A percentile compares a stretch with the other conserved stretches of the same genome.
phyloP scores from a whole-genome alignment of 2,329 filamentous ascomycete species.

The Monascus ruber region DNA sequence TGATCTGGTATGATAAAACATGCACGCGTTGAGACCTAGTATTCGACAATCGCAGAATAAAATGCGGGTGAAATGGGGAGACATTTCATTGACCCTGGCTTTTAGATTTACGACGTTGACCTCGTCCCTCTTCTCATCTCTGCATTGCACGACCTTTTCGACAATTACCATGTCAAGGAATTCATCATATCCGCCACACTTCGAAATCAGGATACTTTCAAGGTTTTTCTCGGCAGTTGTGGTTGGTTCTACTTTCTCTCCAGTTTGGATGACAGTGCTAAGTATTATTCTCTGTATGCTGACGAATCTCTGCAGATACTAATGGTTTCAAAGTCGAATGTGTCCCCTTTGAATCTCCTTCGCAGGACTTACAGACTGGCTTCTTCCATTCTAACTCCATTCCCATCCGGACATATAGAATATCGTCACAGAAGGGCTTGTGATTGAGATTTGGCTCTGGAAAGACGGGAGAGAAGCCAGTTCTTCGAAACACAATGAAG shows the following conservation, averaged over 20 bases:
- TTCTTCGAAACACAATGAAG: no score
- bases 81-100: neutral
- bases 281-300: no score
- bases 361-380: conserved; percentile 32
- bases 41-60: no score
- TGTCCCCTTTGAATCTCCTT: conserved; percentile 32
- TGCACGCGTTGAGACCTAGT: no score
- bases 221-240: conserved; percentile 46
- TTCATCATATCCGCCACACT: conserved; percentile 52
- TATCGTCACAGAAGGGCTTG: conserved; percentile 6
- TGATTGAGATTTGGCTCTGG: no score
- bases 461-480: no score
- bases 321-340: conserved; percentile 25
- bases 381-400: conserved; percentile 37
- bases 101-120: conserved; percentile 50
- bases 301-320: conserved; percentile 13
- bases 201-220: conserved; percentile 51
- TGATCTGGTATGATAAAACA: conserved; percentile 22
- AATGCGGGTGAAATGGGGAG: neutral
- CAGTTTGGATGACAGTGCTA: no score
- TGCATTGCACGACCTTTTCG: conserved; percentile 46
- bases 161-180: conserved; percentile 38
- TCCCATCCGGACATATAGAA: conserved; percentile 27
- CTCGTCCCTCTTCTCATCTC: conserved; percentile 47
- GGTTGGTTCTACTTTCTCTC: conserved; percentile 32